Evolutionary conservation across 2,329 filamentous ascomycete genomes (phyloP).

Genomic region (Orbilia brochopaga): DNA sequence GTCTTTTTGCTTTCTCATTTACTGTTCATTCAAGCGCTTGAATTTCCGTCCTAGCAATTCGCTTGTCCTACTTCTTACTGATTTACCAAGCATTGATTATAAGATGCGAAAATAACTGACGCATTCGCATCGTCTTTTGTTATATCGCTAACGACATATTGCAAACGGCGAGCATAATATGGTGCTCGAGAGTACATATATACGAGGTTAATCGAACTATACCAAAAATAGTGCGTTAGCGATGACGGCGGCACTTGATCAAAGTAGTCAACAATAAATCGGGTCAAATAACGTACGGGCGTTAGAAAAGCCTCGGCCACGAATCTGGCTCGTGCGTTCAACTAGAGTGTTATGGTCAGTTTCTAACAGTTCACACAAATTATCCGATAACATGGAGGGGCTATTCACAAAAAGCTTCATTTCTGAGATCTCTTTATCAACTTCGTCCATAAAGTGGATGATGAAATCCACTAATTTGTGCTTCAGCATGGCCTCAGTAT

Average conservation of each 20-base stretch:
- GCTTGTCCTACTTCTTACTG: too few relatives aligned
- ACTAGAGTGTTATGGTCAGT: constrained; percentile 61
- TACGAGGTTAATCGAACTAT: constrained; percentile 35
- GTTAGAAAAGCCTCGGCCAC: constrained; percentile 98
- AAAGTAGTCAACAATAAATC: not conserved
- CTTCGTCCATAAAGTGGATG: constrained; percentile 99
- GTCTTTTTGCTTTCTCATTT: too few relatives aligned
- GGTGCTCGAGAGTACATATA: not conserved
- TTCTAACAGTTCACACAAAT: constrained; percentile 17
- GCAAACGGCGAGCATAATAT: not conserved
- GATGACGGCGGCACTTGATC: too few relatives aligned
- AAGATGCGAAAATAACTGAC: too few relatives aligned
- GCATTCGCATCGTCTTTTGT: not conserved
- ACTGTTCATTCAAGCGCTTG: too few relatives aligned
- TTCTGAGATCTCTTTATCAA: constrained; percentile 99
- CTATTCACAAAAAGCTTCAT: constrained; percentile 97
- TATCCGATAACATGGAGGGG: not conserved
- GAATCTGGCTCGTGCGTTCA: constrained; percentile 95
- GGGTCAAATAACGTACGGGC: constrained; percentile 65
- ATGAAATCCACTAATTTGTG: constrained; percentile 99
- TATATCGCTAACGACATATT: not conserved
- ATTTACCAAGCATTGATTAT: too few relatives aligned
- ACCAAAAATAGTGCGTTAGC: not conserved
- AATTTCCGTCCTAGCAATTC: too few relatives aligned
- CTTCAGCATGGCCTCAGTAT: constrained; percentile 98